phyloP scores from a whole-genome alignment of 202 grass and related monocot genomes.

The Setaria viridis region DNA sequence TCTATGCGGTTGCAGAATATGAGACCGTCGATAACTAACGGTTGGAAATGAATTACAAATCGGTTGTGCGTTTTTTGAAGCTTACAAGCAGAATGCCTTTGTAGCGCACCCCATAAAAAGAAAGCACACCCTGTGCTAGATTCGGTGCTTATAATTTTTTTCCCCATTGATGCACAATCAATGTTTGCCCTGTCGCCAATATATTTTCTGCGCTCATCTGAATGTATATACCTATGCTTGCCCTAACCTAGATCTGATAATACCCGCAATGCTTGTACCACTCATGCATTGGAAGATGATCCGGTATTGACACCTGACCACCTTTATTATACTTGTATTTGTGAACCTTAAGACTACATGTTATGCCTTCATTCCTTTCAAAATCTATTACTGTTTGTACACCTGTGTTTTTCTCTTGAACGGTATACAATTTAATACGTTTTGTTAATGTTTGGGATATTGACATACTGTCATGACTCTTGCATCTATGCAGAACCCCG shows the following conservation, averaged over 20 bases:
- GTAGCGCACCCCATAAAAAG: neutral
- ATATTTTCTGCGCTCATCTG: constrained; percentile 6
- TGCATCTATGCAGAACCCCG: constrained; percentile 66
- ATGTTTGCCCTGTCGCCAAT: neutral
- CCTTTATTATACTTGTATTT: constrained; percentile 20
- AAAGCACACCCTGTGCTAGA: neutral
- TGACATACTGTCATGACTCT: neutral
- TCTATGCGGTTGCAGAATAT: neutral
- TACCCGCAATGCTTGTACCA: neutral
- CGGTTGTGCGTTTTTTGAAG: neutral
- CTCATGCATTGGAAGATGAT: neutral
- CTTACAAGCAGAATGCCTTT: neutral
- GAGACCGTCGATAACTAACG: neutral
- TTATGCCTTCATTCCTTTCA: constrained; percentile 1
- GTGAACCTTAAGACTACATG: constrained; percentile 22
- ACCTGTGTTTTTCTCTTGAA: neutral
- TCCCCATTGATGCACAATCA: neutral
- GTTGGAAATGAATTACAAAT: constrained; percentile 4
- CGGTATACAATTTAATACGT: constrained; percentile 8
- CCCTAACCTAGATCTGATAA: neutral
- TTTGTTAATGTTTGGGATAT: constrained; percentile 6
- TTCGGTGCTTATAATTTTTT: neutral
- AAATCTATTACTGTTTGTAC: constrained; percentile 4
- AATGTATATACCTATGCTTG: neutral
- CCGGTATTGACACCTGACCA: neutral